These are phyloP conservation scores for Globisporangium cylindrosporum DNA, from an alignment of 352 stramenopile genomes.

Conservation along the genomic window DNA sequence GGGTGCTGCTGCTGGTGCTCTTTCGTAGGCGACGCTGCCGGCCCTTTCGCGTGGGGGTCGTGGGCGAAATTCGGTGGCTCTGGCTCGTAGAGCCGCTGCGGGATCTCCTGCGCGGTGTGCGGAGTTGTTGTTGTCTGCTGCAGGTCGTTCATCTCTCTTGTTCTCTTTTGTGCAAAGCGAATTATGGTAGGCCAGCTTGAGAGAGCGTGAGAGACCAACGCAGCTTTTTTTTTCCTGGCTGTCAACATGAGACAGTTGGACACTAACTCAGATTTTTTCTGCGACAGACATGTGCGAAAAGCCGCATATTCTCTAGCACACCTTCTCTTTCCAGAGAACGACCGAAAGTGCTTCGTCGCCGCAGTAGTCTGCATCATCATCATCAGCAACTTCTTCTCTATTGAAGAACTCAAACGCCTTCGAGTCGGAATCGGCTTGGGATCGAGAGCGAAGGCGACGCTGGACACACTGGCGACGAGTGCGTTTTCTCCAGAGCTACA, in stretches of 20 bases:
- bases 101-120: constrained; percentile 15
- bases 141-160: neutral
- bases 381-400: constrained; percentile 1
- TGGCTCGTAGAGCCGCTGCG: constrained; percentile 8
- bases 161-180: neutral
- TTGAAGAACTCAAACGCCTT: constrained; percentile 14
- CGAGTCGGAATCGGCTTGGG: neutral
- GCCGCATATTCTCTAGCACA: neutral
- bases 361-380: neutral
- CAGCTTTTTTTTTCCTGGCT: neutral
- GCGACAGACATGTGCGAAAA: constrained; percentile 8
- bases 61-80: neutral
- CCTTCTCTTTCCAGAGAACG: neutral
- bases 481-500: neutral
- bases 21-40: neutral
- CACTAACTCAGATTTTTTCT: neutral
- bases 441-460: too few species aligned
- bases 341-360: neutral
- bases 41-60: neutral
- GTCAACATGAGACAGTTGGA: constrained; percentile 7
- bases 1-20: constrained; percentile 12
- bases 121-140: constrained; percentile 5
- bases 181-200: neutral
- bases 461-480: neutral
- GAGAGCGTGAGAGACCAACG: neutral